phyloP scores from a whole-genome alignment of 345 rosid genomes.

The Gossypium sturtianum region DNA sequence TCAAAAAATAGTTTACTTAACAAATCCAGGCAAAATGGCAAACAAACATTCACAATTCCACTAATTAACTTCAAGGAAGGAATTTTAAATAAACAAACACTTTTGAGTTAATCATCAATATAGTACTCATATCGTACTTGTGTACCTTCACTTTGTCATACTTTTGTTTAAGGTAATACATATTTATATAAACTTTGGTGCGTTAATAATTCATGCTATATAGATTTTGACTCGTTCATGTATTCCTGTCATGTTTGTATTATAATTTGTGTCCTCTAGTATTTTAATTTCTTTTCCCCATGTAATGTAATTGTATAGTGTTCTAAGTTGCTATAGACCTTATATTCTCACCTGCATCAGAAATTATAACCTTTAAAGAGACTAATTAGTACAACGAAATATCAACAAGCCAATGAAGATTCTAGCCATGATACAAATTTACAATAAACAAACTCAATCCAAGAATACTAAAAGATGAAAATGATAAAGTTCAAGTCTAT shows the following conservation, averaged over 20 bases:
- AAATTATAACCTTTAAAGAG: background rate
- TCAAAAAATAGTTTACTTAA: background rate
- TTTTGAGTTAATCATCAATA: background rate
- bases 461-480: background rate
- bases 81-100: background rate
- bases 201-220: no score
- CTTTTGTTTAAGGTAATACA: background rate
- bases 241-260: background rate
- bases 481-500: background rate
- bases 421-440: background rate
- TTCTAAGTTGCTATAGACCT: background rate
- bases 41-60: background rate
- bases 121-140: background rate
- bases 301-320: background rate
- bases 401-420: background rate
- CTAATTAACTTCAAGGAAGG: background rate
- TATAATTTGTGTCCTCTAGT: background rate
- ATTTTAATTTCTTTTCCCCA: background rate
- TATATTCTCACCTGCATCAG: background rate
- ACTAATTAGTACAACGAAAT: background rate
- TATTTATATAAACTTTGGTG: background rate
- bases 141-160: background rate
- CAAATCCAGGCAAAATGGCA: background rate
- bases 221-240: background rate
- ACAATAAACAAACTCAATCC: background rate